A percentile compares a stretch with the other conserved stretches of the same genome.
Conservation (phyloP, 257 asterid species). For the Nemophila menziesii region DNA sequence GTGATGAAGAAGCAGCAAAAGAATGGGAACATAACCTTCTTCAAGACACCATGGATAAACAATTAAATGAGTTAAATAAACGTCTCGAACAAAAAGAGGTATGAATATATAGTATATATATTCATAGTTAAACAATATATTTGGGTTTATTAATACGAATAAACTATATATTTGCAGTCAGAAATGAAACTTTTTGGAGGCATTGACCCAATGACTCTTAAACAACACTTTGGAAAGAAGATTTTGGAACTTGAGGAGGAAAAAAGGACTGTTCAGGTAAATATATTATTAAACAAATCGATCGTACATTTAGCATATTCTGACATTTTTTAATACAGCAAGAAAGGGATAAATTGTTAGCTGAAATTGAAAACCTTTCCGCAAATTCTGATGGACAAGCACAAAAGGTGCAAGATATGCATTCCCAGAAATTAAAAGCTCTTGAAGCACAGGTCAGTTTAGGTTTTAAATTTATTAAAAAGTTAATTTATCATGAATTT, state of each 20-base stretch:
- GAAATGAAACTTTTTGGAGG: slow-evolving; percentile 90
- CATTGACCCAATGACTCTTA: slow-evolving; percentile 77
- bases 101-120: too few relatives aligned
- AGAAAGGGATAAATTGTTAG: slow-evolving; percentile 72
- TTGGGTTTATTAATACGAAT: not conserved
- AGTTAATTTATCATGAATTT: slow-evolving; percentile 3
- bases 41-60: slow-evolving; percentile 91
- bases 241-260: slow-evolving; percentile 93
- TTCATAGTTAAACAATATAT: not conserved
- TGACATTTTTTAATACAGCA: slow-evolving; percentile 28
- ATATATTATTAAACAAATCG: not conserved
- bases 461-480: not conserved
- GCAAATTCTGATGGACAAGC: slow-evolving; percentile 89
- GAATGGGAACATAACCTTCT: slow-evolving; percentile 94
- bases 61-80: slow-evolving; percentile 66
- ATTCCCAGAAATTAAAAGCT: slow-evolving; percentile 69
- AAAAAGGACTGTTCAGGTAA: slow-evolving; percentile 84
- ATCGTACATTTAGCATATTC: slow-evolving; percentile 11
- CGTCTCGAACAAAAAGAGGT: slow-evolving; percentile 95
- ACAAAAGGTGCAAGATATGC: slow-evolving; percentile 77
- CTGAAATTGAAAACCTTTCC: slow-evolving; percentile 89
- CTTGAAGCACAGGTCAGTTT: slow-evolving; percentile 76
- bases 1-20: slow-evolving; percentile 78
- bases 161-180: slow-evolving; percentile 45
- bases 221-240: slow-evolving; percentile 94